Evolutionary conservation across 176 grass and related monocot genomes (phyloP), one percentile per base, ranked within the genome.

Genomic region (Guadua angustifolia): DNA sequence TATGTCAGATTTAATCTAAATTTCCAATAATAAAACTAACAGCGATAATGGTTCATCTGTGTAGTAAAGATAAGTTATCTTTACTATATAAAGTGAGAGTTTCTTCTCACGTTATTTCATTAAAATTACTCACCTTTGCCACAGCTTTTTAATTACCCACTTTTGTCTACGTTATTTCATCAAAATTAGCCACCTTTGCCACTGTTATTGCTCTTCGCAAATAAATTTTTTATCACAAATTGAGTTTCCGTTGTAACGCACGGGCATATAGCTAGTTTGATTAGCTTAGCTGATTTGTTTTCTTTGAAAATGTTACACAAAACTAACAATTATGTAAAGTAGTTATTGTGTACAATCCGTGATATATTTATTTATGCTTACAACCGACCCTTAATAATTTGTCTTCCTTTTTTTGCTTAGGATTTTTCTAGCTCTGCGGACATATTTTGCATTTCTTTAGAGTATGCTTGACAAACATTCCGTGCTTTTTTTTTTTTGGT

Each of bases 1-100:
- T 60, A 33, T 79, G 6, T 46, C 42, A 32, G 24, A 64, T 79
- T 60, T 51, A 79, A 22, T 79, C 43, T 62, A 46, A 29, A 38
- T 79, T 51, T 39, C 6, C 8, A 68, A 38, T 17, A 40, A 21
- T 17, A 25, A 5, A 25, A 25, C 18, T 79, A 14, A 12, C 15
- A n/a, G 39, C 4, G 2, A 18, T 17, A 42, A 10, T 71, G 2
- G n/a, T 57, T 44, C n/a, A 13, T 44, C 18, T 53, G 7, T 69
- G 29, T 29, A 24, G 49, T 32, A 0, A 66, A 42, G n/a, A 56
- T 4, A 51, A 66, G 12, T 12, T 79, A 66, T 66, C n/a, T n/a
- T n/a, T n/a, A n/a, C n/a, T n/a, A n/a, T n/a, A n/a, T n/a, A n/a
- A n/a, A n/a, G n/a, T n/a, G n/a, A n/a, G n/a, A n/a, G n/a, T n/a